Evolutionary conservation across 2,329 filamentous ascomycete genomes (phyloP).

Genomic region (Diaporthe vaccinii): DNA sequence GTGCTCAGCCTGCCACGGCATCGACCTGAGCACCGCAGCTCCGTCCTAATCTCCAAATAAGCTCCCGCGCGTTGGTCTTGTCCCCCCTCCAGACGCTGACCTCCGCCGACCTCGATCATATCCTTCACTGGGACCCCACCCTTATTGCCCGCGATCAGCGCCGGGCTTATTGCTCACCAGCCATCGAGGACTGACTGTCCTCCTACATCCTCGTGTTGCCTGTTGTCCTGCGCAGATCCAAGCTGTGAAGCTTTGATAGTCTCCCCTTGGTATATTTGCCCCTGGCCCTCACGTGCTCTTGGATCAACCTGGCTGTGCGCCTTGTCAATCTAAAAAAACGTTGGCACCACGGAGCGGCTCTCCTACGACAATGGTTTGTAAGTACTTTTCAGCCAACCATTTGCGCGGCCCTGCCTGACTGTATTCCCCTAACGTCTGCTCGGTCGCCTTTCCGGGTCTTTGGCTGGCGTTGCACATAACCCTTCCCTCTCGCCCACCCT

Average conservation of each 20-base stretch:
- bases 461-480: background rate
- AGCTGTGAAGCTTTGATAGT: slow-evolving; percentile 23
- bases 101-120: background rate
- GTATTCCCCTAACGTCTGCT: slow-evolving; percentile 21
- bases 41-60: slow-evolving; percentile 26
- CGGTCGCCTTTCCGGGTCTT: background rate
- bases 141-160: slow-evolving; percentile 7
- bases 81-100: slow-evolving; percentile 3
- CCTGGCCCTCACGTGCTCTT: slow-evolving; percentile 4
- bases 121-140: slow-evolving; percentile 24
- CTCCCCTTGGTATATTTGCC: slow-evolving; percentile 35
- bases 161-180: slow-evolving; percentile 19
- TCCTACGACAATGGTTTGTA: slow-evolving; percentile 40
- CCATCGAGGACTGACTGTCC: slow-evolving; percentile 24
- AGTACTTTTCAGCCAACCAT: slow-evolving; percentile 29
- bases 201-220: background rate
- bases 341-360: background rate
- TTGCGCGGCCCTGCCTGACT: slow-evolving; percentile 19
- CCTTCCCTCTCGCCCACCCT: slow-evolving; percentile 13
- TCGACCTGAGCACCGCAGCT: background rate
- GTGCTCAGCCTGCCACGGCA: slow-evolving; percentile 19
- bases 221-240: background rate
- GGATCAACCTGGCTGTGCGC: slow-evolving; percentile 27
- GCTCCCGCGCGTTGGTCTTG: slow-evolving; percentile 26
- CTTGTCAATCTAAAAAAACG: background rate